A percentile compares a stretch with the other conserved stretches of the same genome.
Conservation (phyloP, 495 filamentous ascomycete species). For the Penicillium bialowiezense region DNA sequence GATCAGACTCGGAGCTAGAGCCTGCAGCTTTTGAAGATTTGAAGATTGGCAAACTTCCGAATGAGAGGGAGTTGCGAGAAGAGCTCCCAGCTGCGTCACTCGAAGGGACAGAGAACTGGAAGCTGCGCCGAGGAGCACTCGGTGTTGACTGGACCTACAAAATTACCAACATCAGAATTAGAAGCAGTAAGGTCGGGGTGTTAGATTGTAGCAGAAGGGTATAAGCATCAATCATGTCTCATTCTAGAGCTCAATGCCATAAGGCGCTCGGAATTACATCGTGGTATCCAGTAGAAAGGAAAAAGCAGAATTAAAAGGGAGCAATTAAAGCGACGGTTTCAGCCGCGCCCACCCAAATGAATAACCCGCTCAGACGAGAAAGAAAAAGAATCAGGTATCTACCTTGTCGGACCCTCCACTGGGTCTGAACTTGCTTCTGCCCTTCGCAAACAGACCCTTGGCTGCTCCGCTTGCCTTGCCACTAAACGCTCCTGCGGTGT, state of each 20-base stretch:
- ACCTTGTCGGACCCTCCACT: conserved; percentile 69
- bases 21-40: conserved; percentile 15
- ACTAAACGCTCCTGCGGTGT: conserved; percentile 69
- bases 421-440: conserved; percentile 72
- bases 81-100: conserved; percentile 14
- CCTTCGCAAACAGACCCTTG: conserved; percentile 83
- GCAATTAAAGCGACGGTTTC: conserved; percentile 16
- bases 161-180: conserved; percentile 33
- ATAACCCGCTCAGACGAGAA: conserved; percentile 6
- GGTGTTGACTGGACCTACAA: conserved; percentile 41
- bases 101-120: conserved; percentile 17
- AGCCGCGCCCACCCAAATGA: conserved; percentile 15
- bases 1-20: background rate
- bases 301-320: conserved; percentile 27
- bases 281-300: conserved; percentile 39
- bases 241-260: conserved; percentile 35
- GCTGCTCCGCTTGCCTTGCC: conserved; percentile 73
- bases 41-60: conserved; percentile 26
- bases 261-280: conserved; percentile 36
- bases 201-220: conserved; percentile 12
- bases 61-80: conserved; percentile 21
- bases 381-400: conserved; percentile 57
- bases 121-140: conserved; percentile 19
- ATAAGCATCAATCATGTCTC: conserved; percentile 38
- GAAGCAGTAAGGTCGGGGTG: conserved; percentile 16